Evolutionary conservation across 2,329 filamentous ascomycete genomes (phyloP).

Genomic region (Tolypocladium pustulatum): DNA sequence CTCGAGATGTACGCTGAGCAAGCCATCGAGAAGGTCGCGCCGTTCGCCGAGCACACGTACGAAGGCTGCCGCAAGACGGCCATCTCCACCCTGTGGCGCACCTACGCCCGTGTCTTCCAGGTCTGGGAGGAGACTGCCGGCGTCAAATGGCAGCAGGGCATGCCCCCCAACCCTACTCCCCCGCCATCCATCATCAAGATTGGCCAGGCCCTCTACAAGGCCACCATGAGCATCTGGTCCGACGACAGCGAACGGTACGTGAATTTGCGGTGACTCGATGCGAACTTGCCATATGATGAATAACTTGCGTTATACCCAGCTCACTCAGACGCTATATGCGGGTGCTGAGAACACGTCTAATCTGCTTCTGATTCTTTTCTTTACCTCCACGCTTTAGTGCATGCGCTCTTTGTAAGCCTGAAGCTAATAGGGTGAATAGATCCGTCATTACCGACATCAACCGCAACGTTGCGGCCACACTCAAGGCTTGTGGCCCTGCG

Average conservation of each 20-base stretch:
- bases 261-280: background rate
- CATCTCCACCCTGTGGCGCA: conserved; percentile 83
- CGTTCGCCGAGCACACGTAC: conserved; percentile 78
- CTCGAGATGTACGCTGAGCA: conserved; percentile 76
- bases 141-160: conserved; percentile 79
- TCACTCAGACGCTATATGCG: conserved; percentile 93
- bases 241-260: conserved; percentile 93
- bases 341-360: conserved; percentile 74
- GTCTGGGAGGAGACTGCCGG: conserved; percentile 66
- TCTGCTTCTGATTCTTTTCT: conserved; percentile 24
- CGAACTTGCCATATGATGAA: conserved; percentile 60
- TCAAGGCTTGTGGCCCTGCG: conserved; percentile 84
- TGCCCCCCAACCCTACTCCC: conserved; percentile 74
- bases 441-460: conserved; percentile 90
- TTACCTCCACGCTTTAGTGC: conserved; percentile 4
- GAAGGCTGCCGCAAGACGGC: conserved; percentile 91
- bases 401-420: background rate
- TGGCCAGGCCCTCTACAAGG: conserved; percentile 72
- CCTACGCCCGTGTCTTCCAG: conserved; percentile 83
- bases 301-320: conserved; percentile 92
- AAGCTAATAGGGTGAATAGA: conserved; percentile 32
- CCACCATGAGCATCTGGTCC: conserved; percentile 75
- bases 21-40: conserved; percentile 70
- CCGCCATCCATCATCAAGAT: conserved; percentile 72
- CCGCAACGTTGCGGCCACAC: conserved; percentile 78